These are phyloP conservation scores for Colletotrichum euphorbiae DNA, from an alignment of 2,329 filamentous ascomycete species.

Conservation along the genomic window DNA sequence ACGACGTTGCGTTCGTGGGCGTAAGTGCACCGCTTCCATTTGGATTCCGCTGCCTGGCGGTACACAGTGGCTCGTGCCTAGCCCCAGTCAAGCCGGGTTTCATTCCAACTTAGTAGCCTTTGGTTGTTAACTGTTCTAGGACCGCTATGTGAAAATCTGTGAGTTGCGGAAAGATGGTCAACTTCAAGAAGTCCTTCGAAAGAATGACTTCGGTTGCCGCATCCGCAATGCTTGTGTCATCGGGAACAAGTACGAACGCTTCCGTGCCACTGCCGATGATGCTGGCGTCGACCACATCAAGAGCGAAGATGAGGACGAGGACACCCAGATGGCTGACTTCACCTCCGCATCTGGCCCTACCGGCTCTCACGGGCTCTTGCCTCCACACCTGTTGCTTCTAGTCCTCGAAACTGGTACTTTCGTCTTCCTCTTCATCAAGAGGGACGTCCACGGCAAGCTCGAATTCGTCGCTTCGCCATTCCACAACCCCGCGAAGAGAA, in stretches of 20 bases:
- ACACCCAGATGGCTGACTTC: conserved; percentile 49
- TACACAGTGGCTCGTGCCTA: conserved; percentile 24
- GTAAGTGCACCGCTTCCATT: conserved; percentile 58
- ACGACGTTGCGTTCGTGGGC: conserved; percentile 89
- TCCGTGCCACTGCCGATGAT: conserved; percentile 48
- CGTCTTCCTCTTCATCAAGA: conserved; percentile 79
- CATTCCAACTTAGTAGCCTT: background rate
- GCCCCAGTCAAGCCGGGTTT: conserved; percentile 19
- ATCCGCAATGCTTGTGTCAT: conserved; percentile 86
- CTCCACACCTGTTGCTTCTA: conserved; percentile 85
- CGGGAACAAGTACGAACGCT: conserved; percentile 61
- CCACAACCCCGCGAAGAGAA: conserved; percentile 65
- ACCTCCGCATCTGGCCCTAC: conserved; percentile 31
- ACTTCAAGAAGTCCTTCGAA: conserved; percentile 80
- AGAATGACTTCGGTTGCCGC: conserved; percentile 80
- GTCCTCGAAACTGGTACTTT: conserved; percentile 79
- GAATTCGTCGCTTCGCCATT: conserved; percentile 72
- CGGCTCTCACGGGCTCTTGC: conserved; percentile 53
- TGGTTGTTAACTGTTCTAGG: conserved; percentile 57
- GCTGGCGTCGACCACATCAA: conserved; percentile 47
- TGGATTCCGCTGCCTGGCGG: background rate
- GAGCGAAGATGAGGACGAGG: conserved; percentile 53
- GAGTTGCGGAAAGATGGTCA: conserved; percentile 77
- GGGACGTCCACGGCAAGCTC: conserved; percentile 56
- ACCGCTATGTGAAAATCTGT: conserved; percentile 83